Conservation (phyloP, 257 asterid species). For the Penstemon barbatus region DNA sequence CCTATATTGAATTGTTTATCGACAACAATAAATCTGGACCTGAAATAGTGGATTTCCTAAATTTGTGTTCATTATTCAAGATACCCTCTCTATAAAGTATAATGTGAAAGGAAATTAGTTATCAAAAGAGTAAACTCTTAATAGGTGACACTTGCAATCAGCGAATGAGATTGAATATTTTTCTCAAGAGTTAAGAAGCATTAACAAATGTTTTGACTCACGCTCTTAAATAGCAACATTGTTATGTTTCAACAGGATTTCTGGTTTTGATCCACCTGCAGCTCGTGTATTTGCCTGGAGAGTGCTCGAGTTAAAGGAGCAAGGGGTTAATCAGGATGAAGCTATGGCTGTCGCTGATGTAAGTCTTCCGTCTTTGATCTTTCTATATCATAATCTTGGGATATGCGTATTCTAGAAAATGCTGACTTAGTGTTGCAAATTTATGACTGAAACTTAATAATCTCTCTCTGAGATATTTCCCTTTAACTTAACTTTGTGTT, state of each 20-base stretch:
- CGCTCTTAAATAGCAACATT: neutral
- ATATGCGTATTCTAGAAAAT: neutral
- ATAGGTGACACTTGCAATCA: neutral
- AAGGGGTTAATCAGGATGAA: conserved; percentile 60
- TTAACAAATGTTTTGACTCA: neutral
- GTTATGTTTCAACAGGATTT: conserved; percentile 47
- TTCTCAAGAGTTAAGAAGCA: conserved; percentile 8
- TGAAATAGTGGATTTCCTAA: no score
- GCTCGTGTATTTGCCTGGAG: conserved; percentile 81
- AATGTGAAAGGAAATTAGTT: no score
- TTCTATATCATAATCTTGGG: neutral
- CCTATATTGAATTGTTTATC: no score
- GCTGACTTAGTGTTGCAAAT: neutral
- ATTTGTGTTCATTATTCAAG: no score
- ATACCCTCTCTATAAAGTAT: no score
- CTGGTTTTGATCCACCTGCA: conserved; percentile 73
- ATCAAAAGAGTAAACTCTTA: no score
- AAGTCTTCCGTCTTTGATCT: conserved; percentile 23
- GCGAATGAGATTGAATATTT: neutral
- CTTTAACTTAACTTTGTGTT: conserved; percentile 20
- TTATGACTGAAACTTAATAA: neutral
- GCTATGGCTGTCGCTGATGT: conserved; percentile 86
- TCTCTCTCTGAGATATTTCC: neutral
- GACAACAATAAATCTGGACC: no score
- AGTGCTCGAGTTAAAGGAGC: conserved; percentile 83